These are phyloP conservation scores for Mimosa bimucronata DNA, from an alignment of 306 rosid genomes.

Conservation along the genomic window DNA sequence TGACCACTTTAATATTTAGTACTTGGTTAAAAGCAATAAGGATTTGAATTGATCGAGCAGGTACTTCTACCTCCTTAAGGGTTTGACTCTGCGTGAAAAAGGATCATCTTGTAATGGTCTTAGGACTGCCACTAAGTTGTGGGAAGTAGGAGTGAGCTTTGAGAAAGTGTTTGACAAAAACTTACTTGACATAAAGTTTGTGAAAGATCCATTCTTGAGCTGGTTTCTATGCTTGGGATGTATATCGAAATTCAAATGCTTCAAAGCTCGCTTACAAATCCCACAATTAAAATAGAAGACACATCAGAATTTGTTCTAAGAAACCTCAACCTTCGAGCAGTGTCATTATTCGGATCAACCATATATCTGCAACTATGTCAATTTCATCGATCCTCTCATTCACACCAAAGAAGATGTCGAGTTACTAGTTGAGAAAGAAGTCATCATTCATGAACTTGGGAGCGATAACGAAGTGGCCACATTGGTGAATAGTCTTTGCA, in stretches of 20 bases:
- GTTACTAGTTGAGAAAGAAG: not conserved
- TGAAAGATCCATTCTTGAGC: not conserved
- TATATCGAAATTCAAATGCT: not conserved
- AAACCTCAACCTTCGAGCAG: not conserved
- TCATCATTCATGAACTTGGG: not conserved
- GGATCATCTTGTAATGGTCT: slow-evolving; percentile 19
- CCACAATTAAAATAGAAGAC: not conserved
- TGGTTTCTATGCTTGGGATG: not conserved
- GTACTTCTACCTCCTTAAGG: slow-evolving; percentile 36
- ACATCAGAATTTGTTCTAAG: not conserved
- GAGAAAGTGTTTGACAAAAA: not conserved
- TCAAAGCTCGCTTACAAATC: slow-evolving; percentile 5
- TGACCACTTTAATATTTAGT: no score
- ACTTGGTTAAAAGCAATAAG: not conserved
- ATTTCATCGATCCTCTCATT: not conserved
- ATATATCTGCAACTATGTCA: not conserved
- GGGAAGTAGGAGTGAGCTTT: not conserved
- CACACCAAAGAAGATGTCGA: slow-evolving; percentile 2
- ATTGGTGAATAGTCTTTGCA: not conserved
- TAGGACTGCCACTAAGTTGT: slow-evolving; percentile 37
- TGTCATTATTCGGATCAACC: not conserved
- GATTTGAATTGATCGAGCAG: slow-evolving; percentile 55
- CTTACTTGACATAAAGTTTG: not conserved
- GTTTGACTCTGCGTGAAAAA: not conserved
- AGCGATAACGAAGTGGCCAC: not conserved